Evolutionary conservation across 1,284 basidiomycete species (phyloP), one percentile per base, ranked within the genome.

Genomic region (Pseudomicrostroma phylloplanum): DNA sequence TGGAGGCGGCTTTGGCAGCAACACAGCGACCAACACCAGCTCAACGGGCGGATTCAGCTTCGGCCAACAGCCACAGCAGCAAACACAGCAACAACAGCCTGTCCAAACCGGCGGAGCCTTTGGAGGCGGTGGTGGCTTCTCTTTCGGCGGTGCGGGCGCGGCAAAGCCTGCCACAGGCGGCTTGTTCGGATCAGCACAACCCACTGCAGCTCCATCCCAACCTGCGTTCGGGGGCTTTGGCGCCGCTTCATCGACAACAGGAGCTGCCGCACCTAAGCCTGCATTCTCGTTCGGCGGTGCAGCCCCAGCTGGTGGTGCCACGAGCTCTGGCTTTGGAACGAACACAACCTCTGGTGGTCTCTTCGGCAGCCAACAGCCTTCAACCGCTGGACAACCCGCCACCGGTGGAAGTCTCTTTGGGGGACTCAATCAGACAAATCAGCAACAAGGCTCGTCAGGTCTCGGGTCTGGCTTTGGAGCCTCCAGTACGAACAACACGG

Each of bases 341-440:
- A 46, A 60, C 12, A 64, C 72, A 30, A 67, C 80, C 9, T 67
- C 77, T 25, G 80, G 80, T 6, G 80, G 81, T 49, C 72, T 83
- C n/a, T 83, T 83, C 60, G 79, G 79, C 30, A 55, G 21, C 6
- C 21, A 21, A 25, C n/a, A 54, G 41, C 66, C 76, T 7, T 70
- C 65, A 57, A 53, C 72, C 1, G 59, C 65, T 8, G 68, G 68
- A 56, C 71, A 70, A 43, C 66, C 69, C 25, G 67, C 51, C 19
- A 25, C 51, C 15, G 51, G 51, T 54, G 51, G 73, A 19, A 65
- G 69, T 53, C 66, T 68, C 48, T 71, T 71, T 53, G 62, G 62
- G 9, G 71, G 71, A 39, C 67, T 69, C 56, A 70, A 64, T 59
- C 59, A 63, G 36, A 56, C 68, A 42, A 67, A 66, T 51, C 58